Conservation (phyloP, 164 flowering plant genomes). For the Magnolia sinica region DNA sequence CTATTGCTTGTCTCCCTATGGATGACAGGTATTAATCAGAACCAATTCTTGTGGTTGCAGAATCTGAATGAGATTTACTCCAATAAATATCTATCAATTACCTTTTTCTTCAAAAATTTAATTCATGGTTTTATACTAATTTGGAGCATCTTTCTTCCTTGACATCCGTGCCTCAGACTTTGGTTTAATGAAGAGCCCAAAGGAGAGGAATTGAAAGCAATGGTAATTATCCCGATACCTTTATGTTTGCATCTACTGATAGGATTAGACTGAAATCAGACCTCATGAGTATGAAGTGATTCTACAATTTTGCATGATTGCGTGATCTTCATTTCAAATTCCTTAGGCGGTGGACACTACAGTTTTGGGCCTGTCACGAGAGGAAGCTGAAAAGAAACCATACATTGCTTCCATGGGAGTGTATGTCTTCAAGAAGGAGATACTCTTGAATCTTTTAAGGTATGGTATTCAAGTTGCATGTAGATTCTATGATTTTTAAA, state of each 20-base stretch:
- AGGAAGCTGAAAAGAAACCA: conserved; percentile 82
- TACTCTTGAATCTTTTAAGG: conserved; percentile 86
- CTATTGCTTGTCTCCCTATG: too few species aligned
- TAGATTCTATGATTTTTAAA: not conserved
- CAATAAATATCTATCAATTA: too few species aligned
- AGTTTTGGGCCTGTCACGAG: conserved; percentile 70
- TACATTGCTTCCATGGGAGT: conserved; percentile 98
- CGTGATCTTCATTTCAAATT: not conserved
- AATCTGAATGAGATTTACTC: too few species aligned
- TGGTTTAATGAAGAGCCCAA: too few species aligned
- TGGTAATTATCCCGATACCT: too few species aligned
- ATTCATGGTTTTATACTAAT: too few species aligned
- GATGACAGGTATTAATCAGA: too few species aligned
- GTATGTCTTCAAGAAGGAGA: conserved; percentile 87
- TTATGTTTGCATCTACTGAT: not conserved
- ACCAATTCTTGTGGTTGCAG: too few species aligned
- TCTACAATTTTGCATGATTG: not conserved
- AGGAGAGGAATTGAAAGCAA: too few species aligned
- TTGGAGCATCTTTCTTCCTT: too few species aligned
- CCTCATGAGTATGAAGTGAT: not conserved
- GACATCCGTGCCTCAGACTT: too few species aligned
- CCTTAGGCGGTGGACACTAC: conserved; percentile 82
- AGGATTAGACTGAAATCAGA: not conserved
- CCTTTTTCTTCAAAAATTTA: too few species aligned
- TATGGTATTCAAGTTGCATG: conserved; percentile 19